Conservation (phyloP, 1,284 basidiomycete genomes). For the Grifola frondosa region DNA sequence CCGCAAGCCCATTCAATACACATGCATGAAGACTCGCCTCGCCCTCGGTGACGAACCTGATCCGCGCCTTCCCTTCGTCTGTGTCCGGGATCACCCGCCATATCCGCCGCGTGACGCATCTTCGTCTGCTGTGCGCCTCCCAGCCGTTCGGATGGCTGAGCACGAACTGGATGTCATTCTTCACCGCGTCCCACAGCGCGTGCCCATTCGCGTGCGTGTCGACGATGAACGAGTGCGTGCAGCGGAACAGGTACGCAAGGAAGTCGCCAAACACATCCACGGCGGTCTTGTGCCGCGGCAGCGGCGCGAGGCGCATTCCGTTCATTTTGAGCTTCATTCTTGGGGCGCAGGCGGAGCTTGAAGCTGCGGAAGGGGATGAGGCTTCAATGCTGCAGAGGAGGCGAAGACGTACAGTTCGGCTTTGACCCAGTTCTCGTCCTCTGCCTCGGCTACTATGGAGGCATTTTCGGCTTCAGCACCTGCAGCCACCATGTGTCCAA, state of each 20-base stretch:
- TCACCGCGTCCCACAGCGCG: constrained; percentile 63
- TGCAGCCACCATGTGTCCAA: constrained; percentile 62
- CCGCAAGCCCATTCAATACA: constrained; percentile 69
- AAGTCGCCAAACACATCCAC: constrained; percentile 78
- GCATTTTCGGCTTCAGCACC: constrained; percentile 72
- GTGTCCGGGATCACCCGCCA: constrained; percentile 73
- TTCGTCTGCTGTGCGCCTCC: constrained; percentile 77
- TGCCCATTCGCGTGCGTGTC: constrained; percentile 73
- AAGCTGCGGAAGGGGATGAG: constrained; percentile 46
- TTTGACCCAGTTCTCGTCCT: constrained; percentile 73
- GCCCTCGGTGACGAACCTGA: constrained; percentile 77
- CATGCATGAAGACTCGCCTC: constrained; percentile 80
- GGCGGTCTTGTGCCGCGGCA: constrained; percentile 64
- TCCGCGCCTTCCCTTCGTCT: constrained; percentile 64
- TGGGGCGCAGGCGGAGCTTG: constrained; percentile 73
- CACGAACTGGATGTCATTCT: constrained; percentile 67
- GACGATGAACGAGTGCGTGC: constrained; percentile 69
- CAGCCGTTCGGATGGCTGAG: constrained; percentile 79
- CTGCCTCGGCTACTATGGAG: constrained; percentile 57
- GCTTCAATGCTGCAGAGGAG: constrained; percentile 3
- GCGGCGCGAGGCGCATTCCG: constrained; percentile 66
- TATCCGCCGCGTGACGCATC: constrained; percentile 69
- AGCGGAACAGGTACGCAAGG: constrained; percentile 68
- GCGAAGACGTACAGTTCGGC: constrained; percentile 58
- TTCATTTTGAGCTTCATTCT: constrained; percentile 79